Evolutionary conservation across 495 filamentous ascomycete genomes (phyloP), one percentile per base, ranked within the genome.

Genomic region (Immersiella caudata): DNA sequence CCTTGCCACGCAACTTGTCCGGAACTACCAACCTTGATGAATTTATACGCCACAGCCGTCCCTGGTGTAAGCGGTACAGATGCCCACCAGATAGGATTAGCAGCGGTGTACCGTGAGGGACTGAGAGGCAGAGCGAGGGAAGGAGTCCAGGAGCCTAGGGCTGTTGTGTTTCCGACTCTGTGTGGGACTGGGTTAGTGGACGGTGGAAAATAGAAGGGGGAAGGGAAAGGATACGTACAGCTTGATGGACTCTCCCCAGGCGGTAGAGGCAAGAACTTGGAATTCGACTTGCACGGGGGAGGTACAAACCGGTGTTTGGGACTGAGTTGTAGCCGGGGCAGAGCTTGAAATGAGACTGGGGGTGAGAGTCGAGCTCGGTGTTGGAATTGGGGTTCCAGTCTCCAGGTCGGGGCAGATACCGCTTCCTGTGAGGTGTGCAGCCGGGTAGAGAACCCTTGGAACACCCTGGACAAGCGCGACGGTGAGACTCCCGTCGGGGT

Each of bases 41-140:
- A 92, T 76, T 92, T 93, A 72, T 92, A 92, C 70, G 89, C 68
- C 20, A 91, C 78, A 3, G 68, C 73, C 26, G 78, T 79, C 0
- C 87, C 86, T 0, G 84, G 81, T 0, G 84, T 73, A 1, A 91
- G 67, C 4, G 68, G 77, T 3, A 89, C 67, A 0, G 82, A 84
- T 0, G 68, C 85, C 40, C 67, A 83, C 89, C 89, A 91, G 12
- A 89, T 63, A 1, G 85, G 84, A 69, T 89, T 82, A 69, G 73
- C 82, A 18, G 67, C 70, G 2, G 86, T 87, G 68, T 91, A 92
- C 11, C 81, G 62, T 21, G 75, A 78, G 21, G 89, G 83, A 56
- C 76, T 82, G 16, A 91, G 77, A 0, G 85, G 73, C 0, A 89
- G 55, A 0, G 82, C 87, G 40, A 74, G 76, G 63, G 66, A 71